These are phyloP conservation scores for Corylus heterophylla DNA, from an alignment of 306 rosid genomes.

Conservation along the genomic window DNA sequence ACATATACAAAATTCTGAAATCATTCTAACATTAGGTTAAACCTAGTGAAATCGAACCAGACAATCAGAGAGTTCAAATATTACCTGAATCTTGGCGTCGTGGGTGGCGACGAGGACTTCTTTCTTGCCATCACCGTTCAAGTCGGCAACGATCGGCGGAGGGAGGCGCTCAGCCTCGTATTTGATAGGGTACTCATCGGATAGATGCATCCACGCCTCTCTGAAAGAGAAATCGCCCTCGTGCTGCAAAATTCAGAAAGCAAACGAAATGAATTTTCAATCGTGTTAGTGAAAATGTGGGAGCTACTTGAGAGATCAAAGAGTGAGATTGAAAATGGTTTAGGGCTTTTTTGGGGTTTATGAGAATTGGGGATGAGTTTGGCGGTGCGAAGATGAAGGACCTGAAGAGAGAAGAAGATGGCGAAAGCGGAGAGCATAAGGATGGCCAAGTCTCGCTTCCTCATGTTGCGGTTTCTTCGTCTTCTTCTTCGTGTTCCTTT, in stretches of 20 bases:
- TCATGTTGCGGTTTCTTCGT: slow-evolving; percentile 45
- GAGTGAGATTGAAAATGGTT: not conserved
- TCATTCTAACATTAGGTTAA: not conserved
- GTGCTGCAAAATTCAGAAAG: slow-evolving; percentile 49
- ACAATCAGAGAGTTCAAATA: not conserved
- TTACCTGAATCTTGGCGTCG: slow-evolving; percentile 94
- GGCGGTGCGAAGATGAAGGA: slow-evolving; percentile 8
- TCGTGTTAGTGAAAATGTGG: not conserved
- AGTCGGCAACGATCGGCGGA: slow-evolving; percentile 87
- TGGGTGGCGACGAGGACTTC: slow-evolving; percentile 90
- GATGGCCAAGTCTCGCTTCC: slow-evolving; percentile 99
- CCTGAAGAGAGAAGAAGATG: slow-evolving; percentile 97
- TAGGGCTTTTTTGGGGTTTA: slow-evolving; percentile 19
- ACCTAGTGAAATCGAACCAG: not conserved
- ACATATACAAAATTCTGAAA: not conserved
- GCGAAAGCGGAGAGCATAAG: slow-evolving; percentile 98
- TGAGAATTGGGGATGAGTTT: not conserved
- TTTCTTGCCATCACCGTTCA: slow-evolving; percentile 95
- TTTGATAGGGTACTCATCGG: slow-evolving; percentile 90
- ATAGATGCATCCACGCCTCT: slow-evolving; percentile 95
- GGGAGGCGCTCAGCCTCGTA: slow-evolving; percentile 95
- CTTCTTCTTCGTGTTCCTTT: not conserved
- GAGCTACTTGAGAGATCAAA: not conserved
- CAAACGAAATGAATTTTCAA: not conserved
- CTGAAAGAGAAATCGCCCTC: slow-evolving; percentile 91